A percentile compares a stretch with the other conserved stretches of the same genome.
These are phyloP conservation scores for Blastobotrys mokoenaii DNA, from an alignment of 805 yeast species.

Conservation along the genomic window DNA sequence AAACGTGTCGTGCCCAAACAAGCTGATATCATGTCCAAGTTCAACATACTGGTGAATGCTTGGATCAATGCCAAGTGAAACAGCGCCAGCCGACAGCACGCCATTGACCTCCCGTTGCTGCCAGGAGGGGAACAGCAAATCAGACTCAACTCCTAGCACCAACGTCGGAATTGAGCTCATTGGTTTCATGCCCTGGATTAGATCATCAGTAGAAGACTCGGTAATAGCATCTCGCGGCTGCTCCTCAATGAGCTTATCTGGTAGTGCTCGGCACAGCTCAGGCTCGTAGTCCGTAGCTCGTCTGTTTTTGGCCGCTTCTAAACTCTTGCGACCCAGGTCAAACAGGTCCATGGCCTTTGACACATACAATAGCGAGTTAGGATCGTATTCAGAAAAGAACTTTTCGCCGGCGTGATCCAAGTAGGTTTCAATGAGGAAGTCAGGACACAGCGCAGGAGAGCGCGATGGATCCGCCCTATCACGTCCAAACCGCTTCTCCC, in stretches of 20 bases:
- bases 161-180: constrained; percentile 58
- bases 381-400: constrained; percentile 83
- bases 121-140: constrained; percentile 88
- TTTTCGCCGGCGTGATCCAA: constrained; percentile 93
- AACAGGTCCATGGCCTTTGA: constrained; percentile 94
- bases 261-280: constrained; percentile 27
- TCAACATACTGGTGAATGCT: constrained; percentile 54
- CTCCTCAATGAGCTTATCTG: constrained; percentile 46
- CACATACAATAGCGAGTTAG: constrained; percentile 78
- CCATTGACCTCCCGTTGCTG: constrained; percentile 79
- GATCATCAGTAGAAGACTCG: constrained; percentile 40
- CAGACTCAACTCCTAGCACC: constrained; percentile 89
- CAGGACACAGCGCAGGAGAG: constrained; percentile 88
- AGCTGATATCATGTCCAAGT: constrained; percentile 64
- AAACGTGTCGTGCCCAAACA: constrained; percentile 90
- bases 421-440: constrained; percentile 84
- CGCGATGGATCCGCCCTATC: constrained; percentile 71
- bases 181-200: constrained; percentile 54
- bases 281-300: constrained; percentile 18
- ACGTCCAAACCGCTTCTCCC: constrained; percentile 90
- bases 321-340: constrained; percentile 48
- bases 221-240: constrained; percentile 40
- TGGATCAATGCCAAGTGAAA: constrained; percentile 30
- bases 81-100: constrained; percentile 37
- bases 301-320: constrained; percentile 6